Conservation (phyloP, 2,329 filamentous ascomycete species). For the Xylariaceae sp. region DNA sequence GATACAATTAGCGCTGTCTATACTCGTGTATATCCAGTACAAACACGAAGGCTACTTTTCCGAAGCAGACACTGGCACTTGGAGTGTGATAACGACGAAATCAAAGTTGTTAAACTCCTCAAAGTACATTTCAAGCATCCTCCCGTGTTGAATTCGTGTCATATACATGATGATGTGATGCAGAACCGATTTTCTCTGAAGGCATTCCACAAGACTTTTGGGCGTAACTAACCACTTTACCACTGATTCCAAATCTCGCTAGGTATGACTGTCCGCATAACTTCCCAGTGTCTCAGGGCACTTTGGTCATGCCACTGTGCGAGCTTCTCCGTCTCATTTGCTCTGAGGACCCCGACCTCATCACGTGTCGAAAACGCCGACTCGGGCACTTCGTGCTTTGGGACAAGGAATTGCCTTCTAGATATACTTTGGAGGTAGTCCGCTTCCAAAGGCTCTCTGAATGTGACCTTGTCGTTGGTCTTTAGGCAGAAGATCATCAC, state of each 20-base stretch:
- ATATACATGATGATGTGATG: neutral
- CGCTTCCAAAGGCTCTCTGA: conserved; percentile 66
- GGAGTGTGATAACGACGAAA: too few relatives aligned
- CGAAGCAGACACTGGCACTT: too few relatives aligned
- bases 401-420: conserved; percentile 72
- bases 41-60: too few relatives aligned
- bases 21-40: too few relatives aligned
- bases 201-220: neutral
- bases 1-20: too few relatives aligned
- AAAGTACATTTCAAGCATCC: too few relatives aligned
- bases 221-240: conserved; percentile 53
- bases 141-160: too few relatives aligned
- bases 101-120: too few relatives aligned
- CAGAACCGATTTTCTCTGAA: neutral
- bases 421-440: conserved; percentile 78
- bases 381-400: conserved; percentile 71
- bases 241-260: conserved; percentile 83
- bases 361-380: conserved; percentile 53
- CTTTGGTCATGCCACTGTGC: conserved; percentile 75
- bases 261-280: conserved; percentile 88
- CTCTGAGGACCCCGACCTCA: conserved; percentile 60
- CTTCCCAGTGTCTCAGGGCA: conserved; percentile 84
- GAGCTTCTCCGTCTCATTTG: conserved; percentile 70
- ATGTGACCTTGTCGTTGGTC: conserved; percentile 60
- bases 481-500: conserved; percentile 95